These are phyloP conservation scores for Porpolomopsis calyptriformis DNA, from an alignment of 768 basidiomycete species.

Conservation along the genomic window DNA sequence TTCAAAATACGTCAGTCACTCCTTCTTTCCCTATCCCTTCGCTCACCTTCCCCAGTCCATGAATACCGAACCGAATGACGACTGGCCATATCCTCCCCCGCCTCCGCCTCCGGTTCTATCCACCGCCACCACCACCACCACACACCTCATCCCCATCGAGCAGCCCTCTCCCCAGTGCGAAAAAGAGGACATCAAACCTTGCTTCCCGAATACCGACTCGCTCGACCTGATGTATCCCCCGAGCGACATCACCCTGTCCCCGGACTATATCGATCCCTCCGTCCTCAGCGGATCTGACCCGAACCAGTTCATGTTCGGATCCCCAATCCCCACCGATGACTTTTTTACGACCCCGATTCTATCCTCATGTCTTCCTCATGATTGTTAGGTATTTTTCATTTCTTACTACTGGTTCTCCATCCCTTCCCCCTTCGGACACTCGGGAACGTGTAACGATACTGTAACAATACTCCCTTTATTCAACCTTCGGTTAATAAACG, in stretches of 20 bases:
- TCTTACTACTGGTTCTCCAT: too few relatives aligned
- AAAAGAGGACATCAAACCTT: neutral
- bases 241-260: neutral
- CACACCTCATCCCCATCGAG: neutral
- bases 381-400: too few relatives aligned
- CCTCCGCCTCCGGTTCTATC: neutral
- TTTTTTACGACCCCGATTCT: too few relatives aligned
- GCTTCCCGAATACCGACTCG: neutral
- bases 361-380: too few relatives aligned
- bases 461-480: too few relatives aligned
- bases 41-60: neutral
- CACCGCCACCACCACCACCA: neutral
- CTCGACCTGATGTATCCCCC: neutral
- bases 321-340: too few relatives aligned
- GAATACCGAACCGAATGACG: neutral
- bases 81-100: neutral
- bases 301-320: neutral
- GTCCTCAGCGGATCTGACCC: neutral
- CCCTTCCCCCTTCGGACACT: too few relatives aligned
- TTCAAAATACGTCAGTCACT: conserved; percentile 64
- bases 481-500: too few relatives aligned
- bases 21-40: neutral
- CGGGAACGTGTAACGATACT: too few relatives aligned
- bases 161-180: neutral
- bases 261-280: neutral